A percentile compares a stretch with the other conserved stretches of the same genome.
Conservation (phyloP, 2,329 filamentous ascomycete genomes). For the Arthroderma sp. region DNA sequence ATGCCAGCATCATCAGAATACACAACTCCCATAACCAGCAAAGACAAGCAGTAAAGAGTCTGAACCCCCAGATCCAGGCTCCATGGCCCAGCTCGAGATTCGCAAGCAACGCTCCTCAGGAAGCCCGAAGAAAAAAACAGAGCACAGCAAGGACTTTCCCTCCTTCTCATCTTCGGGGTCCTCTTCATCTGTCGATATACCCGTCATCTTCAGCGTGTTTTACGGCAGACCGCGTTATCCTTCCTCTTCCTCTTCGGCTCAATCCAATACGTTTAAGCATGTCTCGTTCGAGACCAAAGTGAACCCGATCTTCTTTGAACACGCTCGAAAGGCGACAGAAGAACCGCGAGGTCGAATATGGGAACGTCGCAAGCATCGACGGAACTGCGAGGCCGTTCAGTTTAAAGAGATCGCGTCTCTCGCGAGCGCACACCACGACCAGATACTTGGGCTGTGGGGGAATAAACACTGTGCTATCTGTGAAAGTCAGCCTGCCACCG, state of each 20-base stretch:
- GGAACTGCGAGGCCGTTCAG: slow-evolving; percentile 4
- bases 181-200: slow-evolving; percentile 1
- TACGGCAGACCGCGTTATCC: slow-evolving; percentile 10
- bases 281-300: slow-evolving; percentile 8
- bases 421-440: slow-evolving; percentile 7
- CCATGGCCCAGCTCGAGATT: neutral
- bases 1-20: neutral
- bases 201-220: slow-evolving; percentile 13
- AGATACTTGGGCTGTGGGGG: slow-evolving; percentile 11
- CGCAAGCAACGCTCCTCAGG: neutral
- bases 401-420: slow-evolving; percentile 10
- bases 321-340: neutral
- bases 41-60: neutral
- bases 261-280: slow-evolving; percentile 6
- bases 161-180: neutral
- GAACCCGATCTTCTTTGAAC: slow-evolving; percentile 7
- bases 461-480: slow-evolving; percentile 10
- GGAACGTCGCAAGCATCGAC: neutral
- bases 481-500: neutral
- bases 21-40: too few species aligned
- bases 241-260: neutral
- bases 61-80: too few species aligned
- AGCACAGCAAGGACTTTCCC: neutral
- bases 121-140: neutral
- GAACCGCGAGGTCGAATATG: slow-evolving; percentile 7